Evolutionary conservation across 139 green algal genomes (phyloP), one percentile per base, ranked within the genome.

Genomic region (Ostreobium quekettii): DNA sequence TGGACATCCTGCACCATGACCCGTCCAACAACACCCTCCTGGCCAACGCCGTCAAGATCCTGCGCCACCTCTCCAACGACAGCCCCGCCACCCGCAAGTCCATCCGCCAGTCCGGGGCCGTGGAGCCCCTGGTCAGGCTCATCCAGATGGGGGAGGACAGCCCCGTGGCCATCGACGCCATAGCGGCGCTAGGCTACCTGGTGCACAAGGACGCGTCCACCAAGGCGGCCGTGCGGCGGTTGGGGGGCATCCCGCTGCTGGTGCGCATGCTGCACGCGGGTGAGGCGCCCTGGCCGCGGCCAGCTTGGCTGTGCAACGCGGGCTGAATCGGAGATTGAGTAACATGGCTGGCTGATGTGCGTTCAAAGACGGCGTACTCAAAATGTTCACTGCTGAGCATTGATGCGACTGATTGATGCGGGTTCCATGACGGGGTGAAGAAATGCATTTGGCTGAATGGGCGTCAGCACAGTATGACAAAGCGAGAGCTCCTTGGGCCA

Each of bases 171-270:
- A 38, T 68, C 19, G 61, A 68, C 8, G 61, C 61, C 7, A 68
- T 68, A 24, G 61, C 61, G 6, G 61, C 61, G 8, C 33, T 68
- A 15, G 61, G 61, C 30, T 68, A 68, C 36, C 53, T 68, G 36
- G 61, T 36, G 36, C 61, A 68, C 26, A 35, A 68, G 8, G 61
- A 68, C 35, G 15, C 15, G 8, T 38, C 38, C 22, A 68, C 61
- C 5, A 68, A 68, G 26, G 61, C 36, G 61, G 19, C 36, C 4
- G 36, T 68, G 35, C 35, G 61, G 5, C 49, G 53, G n/a, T 57
- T 68, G 61, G 61, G 61, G 7, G 61, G 61, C 6, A 29, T 68
- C 8, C 61, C 61, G 5, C 53, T 68, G 61, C n/a, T 68, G 35
- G 36, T 68, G 4, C 35, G 61, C 4, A 68, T 68, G 35, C 26